Conservation (phyloP, 1,284 basidiomycete species). For the Apiotrichum gamsii region DNA sequence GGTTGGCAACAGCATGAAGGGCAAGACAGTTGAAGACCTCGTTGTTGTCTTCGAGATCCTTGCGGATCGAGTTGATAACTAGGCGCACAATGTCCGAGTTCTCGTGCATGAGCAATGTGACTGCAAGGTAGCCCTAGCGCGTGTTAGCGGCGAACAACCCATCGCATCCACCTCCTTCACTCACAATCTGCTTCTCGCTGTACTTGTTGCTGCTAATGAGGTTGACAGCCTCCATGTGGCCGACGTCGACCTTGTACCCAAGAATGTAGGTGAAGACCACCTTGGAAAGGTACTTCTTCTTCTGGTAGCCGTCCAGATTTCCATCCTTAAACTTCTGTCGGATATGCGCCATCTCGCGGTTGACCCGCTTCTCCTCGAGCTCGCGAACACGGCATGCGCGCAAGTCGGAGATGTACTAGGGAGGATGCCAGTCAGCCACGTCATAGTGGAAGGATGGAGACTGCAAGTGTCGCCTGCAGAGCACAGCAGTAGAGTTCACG, state of each 20-base stretch:
- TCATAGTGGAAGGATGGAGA: too few relatives aligned
- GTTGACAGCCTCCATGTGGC: conserved; percentile 99
- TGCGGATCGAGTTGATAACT: conserved; percentile 96
- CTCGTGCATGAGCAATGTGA: conserved; percentile 96
- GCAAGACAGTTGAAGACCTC: conserved; percentile 96
- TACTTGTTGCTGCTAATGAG: conserved; percentile 93
- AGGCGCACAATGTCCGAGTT: conserved; percentile 92
- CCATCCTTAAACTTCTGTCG: conserved; percentile 99
- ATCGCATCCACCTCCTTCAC: conserved; percentile 36
- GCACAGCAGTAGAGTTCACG: too few relatives aligned
- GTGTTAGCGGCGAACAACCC: conserved; percentile 3
- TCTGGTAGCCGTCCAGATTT: conserved; percentile 94
- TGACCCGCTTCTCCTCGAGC: conserved; percentile 81
- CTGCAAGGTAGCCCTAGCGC: conserved; percentile 87
- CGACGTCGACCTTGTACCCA: conserved; percentile 97
- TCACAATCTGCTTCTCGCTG: conserved; percentile 97
- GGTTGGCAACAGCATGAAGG: conserved; percentile 95
- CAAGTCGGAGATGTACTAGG: conserved; percentile 94
- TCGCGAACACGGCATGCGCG: conserved; percentile 63
- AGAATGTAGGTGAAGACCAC: conserved; percentile 99
- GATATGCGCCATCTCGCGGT: conserved; percentile 99
- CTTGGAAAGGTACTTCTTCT: conserved; percentile 89
- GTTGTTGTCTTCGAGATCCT: conserved; percentile 90
- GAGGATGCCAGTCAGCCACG: conserved; percentile 5
- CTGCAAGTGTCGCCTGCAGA: too few relatives aligned